Base-by-base conservation (phyloP, 2,329 filamentous ascomycete genomes). In the Chrysoporthe puriensis region DNA sequence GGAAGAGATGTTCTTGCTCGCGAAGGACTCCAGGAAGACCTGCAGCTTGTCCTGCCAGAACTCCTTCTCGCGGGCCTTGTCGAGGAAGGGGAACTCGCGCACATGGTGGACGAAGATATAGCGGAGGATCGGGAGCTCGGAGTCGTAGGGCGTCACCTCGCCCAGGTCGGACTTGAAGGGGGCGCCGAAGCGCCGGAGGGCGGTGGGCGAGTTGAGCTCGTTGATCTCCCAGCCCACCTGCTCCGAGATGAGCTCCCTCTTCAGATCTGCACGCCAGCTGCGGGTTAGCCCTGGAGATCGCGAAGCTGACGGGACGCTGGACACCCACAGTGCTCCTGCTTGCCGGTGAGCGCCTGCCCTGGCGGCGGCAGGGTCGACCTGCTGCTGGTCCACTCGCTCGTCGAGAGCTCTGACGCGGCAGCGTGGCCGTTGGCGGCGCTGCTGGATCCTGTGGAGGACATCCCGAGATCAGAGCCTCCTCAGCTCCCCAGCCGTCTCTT, bases 41-140 rank as follows among this genome's bases (percentile, higher is more conserved):
- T 99, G 96, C 69, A 99, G 83, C 79, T 97, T 98, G 77, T 98
- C 94, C 81, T 99, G 96, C 96, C 96, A 99, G 76, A 99, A 99
- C 80, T 99, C 96, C 86, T 98, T 97, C 85, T 99, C 96, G 76
- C 89, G 91, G 32, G 96, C 96, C 84, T 97, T 93, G 80, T 99
- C 94, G 71, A 99, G 87, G 76, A 99, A 99, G 1, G 96, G 96
- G 75, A 99, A 99, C 75, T 98, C 96, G 75, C 96, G 93, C 69
- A 99, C 89, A 89, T 98, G 94, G 77, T 98, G 91, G 65, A 98
- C 96, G 77, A 99, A 99, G 76, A 99, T 97, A 81, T 96, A 98
- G 72, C 96, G 89, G 70, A 99, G 84, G 70, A 99, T 91, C 21
- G 96, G 96, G 40, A 99, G 85, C 74, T 98, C 95, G 2, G 94